A percentile compares a stretch with the other conserved stretches of the same genome.
Evolutionary conservation across 805 yeast genomes (phyloP).

Genomic region (Metschnikowia santaceciliae): DNA sequence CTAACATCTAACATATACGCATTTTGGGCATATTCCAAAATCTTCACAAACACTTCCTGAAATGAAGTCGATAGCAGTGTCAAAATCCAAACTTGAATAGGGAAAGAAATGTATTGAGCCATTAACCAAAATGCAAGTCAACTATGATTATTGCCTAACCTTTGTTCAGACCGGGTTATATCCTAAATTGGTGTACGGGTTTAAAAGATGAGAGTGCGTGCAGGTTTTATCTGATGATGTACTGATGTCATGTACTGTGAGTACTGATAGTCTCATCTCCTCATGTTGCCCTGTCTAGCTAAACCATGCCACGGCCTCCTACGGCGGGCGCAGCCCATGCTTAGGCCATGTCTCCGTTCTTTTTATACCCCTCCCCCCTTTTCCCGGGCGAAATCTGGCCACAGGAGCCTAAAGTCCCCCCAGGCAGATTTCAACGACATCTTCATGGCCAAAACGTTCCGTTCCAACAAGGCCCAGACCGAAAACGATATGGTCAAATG

Average conservation of each 20-base stretch:
- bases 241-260: too few relatives aligned
- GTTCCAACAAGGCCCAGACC: constrained; percentile 15
- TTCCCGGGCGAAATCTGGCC: background rate
- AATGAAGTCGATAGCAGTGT: too few relatives aligned
- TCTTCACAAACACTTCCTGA: too few relatives aligned
- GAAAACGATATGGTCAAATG: constrained; percentile 42
- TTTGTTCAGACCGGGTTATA: too few relatives aligned
- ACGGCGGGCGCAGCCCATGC: background rate
- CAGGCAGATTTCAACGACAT: constrained; percentile 12
- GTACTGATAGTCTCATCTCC: background rate
- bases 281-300: background rate
- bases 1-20: too few relatives aligned
- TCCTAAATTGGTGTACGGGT: background rate
- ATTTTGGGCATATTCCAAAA: too few relatives aligned
- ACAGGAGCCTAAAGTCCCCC: background rate
- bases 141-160: too few relatives aligned
- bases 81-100: too few relatives aligned
- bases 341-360: background rate
- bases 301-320: background rate
- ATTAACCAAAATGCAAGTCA: too few relatives aligned
- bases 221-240: too few relatives aligned
- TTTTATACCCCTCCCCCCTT: background rate
- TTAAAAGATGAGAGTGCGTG: too few relatives aligned
- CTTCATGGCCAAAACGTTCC: constrained; percentile 17
- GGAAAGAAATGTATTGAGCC: too few relatives aligned